These are phyloP conservation scores for Phytopythium boreale DNA, from an alignment of 352 stramenopile species.

Conservation along the genomic window DNA sequence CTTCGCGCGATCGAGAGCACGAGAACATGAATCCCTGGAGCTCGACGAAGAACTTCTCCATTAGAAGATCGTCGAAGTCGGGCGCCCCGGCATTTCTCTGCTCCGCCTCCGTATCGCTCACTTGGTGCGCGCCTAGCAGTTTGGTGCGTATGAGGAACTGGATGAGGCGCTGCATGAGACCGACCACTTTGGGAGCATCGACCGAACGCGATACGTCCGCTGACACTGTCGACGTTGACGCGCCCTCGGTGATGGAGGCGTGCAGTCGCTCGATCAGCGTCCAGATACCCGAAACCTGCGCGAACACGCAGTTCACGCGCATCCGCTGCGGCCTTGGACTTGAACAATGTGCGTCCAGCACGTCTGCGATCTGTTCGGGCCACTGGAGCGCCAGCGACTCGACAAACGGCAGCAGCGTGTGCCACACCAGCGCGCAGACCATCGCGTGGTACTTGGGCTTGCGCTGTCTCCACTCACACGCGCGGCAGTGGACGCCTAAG, in stretches of 20 bases:
- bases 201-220: neutral
- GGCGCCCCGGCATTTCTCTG: neutral
- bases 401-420: slow-evolving; percentile 51
- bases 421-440: slow-evolving; percentile 56
- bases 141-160: slow-evolving; percentile 24
- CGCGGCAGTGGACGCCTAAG: slow-evolving; percentile 14
- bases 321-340: neutral
- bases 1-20: slow-evolving; percentile 27
- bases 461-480: slow-evolving; percentile 44
- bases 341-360: slow-evolving; percentile 14
- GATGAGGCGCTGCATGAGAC: slow-evolving; percentile 25
- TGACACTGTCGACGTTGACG: neutral
- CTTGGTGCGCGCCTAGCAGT: slow-evolving; percentile 5
- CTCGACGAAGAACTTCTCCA: slow-evolving; percentile 56
- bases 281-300: slow-evolving; percentile 55
- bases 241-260: slow-evolving; percentile 10
- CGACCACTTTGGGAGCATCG: slow-evolving; percentile 8
- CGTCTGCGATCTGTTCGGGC: slow-evolving; percentile 17
- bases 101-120: neutral
- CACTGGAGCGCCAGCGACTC: slow-evolving; percentile 34
- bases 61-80: slow-evolving; percentile 48
- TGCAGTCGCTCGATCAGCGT: slow-evolving; percentile 44
- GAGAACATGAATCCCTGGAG: slow-evolving; percentile 57
- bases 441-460: slow-evolving; percentile 65
- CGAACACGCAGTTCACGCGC: slow-evolving; percentile 55